phyloP scores from a whole-genome alignment of 495 filamentous ascomycete genomes.

The Neurospora sp. region DNA sequence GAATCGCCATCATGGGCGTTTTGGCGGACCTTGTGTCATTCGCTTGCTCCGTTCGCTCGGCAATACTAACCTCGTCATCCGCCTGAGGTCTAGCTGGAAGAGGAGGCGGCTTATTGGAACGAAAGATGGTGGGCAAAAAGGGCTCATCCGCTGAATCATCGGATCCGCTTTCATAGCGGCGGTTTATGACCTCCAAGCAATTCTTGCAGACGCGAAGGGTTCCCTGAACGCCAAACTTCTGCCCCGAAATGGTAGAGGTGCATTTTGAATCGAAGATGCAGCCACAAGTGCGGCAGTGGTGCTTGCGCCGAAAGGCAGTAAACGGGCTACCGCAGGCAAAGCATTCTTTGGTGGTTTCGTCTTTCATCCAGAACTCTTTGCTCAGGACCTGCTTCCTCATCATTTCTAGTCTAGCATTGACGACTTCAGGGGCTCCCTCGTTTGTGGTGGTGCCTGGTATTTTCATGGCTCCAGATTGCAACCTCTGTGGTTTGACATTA shows the following conservation, averaged over 20 bases:
- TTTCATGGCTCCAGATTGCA: slow-evolving; percentile 33
- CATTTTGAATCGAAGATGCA: slow-evolving; percentile 98
- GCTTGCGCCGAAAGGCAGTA: slow-evolving; percentile 87
- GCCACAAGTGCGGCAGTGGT: slow-evolving; percentile 89
- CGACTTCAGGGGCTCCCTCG: slow-evolving; percentile 47
- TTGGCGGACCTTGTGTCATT: slow-evolving; percentile 35
- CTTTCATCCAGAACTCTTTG: slow-evolving; percentile 98
- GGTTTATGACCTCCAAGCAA: slow-evolving; percentile 88
- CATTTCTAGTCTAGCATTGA: slow-evolving; percentile 53
- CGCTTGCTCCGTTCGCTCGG: slow-evolving; percentile 31
- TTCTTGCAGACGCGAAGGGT: slow-evolving; percentile 86
- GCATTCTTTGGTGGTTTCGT: slow-evolving; percentile 96
- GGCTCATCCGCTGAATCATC: slow-evolving; percentile 73
- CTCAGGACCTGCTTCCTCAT: slow-evolving; percentile 76
- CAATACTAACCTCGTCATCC: slow-evolving; percentile 30
- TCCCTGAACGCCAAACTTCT: slow-evolving; percentile 77
- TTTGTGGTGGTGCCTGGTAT: slow-evolving; percentile 45
- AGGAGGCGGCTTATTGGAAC: slow-evolving; percentile 33
- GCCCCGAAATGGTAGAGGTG: slow-evolving; percentile 77
- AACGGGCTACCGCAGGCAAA: slow-evolving; percentile 86
- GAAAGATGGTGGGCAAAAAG: slow-evolving; percentile 42
- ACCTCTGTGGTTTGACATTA: slow-evolving; percentile 30
- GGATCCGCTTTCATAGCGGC: slow-evolving; percentile 73
- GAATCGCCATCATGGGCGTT: slow-evolving; percentile 73
- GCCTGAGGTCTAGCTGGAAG: slow-evolving; percentile 15